Evolutionary conservation across 371 early-diverging fungal species (phyloP), one percentile per base, ranked within the genome.

Genomic region (Conidiobolus incongruus): DNA sequence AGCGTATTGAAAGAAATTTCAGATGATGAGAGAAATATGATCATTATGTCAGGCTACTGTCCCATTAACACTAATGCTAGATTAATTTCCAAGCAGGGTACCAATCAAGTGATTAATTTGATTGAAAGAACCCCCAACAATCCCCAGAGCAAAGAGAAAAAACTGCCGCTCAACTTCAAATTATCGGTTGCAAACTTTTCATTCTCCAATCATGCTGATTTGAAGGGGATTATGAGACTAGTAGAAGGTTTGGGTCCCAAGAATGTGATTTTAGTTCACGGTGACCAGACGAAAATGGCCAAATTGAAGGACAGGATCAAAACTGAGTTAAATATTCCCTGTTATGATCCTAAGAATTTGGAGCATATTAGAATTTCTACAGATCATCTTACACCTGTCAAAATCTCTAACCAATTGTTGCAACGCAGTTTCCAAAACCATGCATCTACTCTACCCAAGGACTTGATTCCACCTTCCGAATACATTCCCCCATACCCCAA

Each of bases 171-270:
- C 23, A 58, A 79, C 20, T 91, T 96, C 44, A 92, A 92, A 32
- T 56, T 96, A 11, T 72, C 85, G 53, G 93, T 99, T 33, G 70
- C 82, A 47, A 92, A 95, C 54, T 58, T 99, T 15, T 91, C 92
- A 1, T 99, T 98, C 58, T 89, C 91, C 51, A 98, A 98, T 0
- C 99, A 99, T 42, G 97, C 99, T 1, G 99, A 99, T 57, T 84
- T 91, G 4, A 88, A 89, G 57, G 99, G 99, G 7, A 97, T 99
- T 45, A 68, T 98, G 76, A 85, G 90, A 59, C 62, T 99, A 24
- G 85, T 99, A 40, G 71, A 79, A 1, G 88, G 89, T 60, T 88
- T 87, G 29, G 72, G 75, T 34, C 93, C 98, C 7, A 66, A 73
- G 21, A 84, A 96, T 61, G 94, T 99, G 0, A 81, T 98, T 22